phyloP scores from a whole-genome alignment of 2,329 filamentous ascomycete genomes.

The Hymenoscyphus linearis region DNA sequence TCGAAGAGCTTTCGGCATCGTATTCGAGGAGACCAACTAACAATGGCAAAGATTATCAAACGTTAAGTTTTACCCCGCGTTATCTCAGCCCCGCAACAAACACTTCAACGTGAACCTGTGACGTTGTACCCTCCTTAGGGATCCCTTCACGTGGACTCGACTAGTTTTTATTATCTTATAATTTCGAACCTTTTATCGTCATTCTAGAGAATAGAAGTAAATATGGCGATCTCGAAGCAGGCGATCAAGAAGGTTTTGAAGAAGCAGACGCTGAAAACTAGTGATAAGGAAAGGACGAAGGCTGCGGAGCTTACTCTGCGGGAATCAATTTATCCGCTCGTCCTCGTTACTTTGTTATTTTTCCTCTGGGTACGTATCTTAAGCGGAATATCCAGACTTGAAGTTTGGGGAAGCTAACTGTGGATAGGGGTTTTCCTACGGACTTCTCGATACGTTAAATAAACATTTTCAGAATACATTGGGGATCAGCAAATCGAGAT shows the following conservation, averaged over 20 bases:
- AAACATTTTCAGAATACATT: conserved; percentile 60
- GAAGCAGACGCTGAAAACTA: conserved; percentile 21
- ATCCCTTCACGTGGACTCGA: not conserved
- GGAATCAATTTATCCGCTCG: conserved; percentile 61
- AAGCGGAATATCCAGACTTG: not conserved
- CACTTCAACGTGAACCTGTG: not conserved
- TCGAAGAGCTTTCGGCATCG: no score
- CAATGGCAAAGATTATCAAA: not conserved
- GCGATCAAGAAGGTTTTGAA: conserved; percentile 7
- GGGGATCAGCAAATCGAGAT: conserved; percentile 49
- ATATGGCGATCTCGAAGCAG: conserved; percentile 14
- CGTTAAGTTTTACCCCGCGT: not conserved
- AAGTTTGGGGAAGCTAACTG: not conserved
- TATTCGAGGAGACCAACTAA: not conserved
- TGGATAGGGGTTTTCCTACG: conserved; percentile 83
- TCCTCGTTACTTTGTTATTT: conserved; percentile 60
- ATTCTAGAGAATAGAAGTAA: not conserved
- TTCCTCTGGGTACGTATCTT: conserved; percentile 54
- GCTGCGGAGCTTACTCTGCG: conserved; percentile 60
- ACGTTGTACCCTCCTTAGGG: not conserved
- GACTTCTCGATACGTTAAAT: conserved; percentile 77
- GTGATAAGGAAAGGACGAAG: conserved; percentile 42
- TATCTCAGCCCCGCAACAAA: not conserved
- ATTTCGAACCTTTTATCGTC: not conserved
- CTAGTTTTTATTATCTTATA: not conserved